phyloP scores from a whole-genome alignment of 2,329 filamentous ascomycete species.

The Aureobasidium sp. region DNA sequence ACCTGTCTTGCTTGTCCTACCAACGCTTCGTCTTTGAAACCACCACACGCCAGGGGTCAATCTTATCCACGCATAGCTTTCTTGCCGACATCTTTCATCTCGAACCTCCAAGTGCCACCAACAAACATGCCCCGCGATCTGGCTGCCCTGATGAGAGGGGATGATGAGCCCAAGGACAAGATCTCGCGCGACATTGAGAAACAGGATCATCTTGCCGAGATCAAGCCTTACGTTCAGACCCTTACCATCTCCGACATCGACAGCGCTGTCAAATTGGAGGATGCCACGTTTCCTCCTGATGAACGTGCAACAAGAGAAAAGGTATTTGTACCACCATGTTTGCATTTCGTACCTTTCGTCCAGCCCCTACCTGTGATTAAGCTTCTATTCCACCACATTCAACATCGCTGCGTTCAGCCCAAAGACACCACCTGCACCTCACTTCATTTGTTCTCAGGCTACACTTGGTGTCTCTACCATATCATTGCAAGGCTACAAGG shows the following conservation, averaged over 20 bases:
- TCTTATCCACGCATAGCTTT: neutral
- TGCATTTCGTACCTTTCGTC: slow-evolving; percentile 9
- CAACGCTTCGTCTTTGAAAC: slow-evolving; percentile 1
- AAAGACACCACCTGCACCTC: neutral
- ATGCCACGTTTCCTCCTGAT: slow-evolving; percentile 50
- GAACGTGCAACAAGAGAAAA: slow-evolving; percentile 55
- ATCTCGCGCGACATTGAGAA: slow-evolving; percentile 23
- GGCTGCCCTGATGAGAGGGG: slow-evolving; percentile 33
- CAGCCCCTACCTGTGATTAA: slow-evolving; percentile 14
- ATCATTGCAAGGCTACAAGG: neutral
- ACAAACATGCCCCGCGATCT: slow-evolving; percentile 38
- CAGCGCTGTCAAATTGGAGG: slow-evolving; percentile 53
- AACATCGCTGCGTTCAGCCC: neutral
- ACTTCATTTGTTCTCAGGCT: neutral
- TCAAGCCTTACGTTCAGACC: slow-evolving; percentile 67
- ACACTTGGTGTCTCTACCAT: neutral
- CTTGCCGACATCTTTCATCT: neutral
- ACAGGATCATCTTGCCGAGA: slow-evolving; percentile 47
- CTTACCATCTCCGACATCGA: slow-evolving; percentile 61
- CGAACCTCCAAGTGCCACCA: neutral
- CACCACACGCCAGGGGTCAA: neutral
- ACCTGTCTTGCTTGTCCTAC: neutral
- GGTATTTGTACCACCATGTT: slow-evolving; percentile 34
- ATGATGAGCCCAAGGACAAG: slow-evolving; percentile 18
- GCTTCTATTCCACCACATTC: neutral